Evolutionary conservation across 2,329 filamentous ascomycete genomes (phyloP).

Genomic region (Colletotrichum euphorbiae): DNA sequence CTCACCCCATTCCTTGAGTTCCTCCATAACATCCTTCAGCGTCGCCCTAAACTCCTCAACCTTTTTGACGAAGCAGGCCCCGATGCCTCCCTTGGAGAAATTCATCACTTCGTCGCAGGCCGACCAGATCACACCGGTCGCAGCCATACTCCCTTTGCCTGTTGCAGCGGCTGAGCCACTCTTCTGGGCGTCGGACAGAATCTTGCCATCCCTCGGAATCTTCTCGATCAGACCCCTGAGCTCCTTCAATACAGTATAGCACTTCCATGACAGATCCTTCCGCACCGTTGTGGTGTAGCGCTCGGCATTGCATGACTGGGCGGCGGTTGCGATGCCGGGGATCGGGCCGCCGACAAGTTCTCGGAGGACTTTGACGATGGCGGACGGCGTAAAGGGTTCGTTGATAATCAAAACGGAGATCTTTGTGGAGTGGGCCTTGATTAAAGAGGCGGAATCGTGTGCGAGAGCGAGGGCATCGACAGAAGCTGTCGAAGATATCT

Average conservation of each 20-base stretch:
- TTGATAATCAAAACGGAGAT: conserved; percentile 88
- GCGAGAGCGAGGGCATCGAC: conserved; percentile 75
- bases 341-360: conserved; percentile 80
- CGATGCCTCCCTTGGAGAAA: conserved; percentile 75
- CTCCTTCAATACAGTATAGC: conserved; percentile 71
- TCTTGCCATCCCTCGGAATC: conserved; percentile 70
- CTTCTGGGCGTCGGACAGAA: conserved; percentile 60
- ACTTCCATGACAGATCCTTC: conserved; percentile 70
- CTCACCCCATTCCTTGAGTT: conserved; percentile 89
- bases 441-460: conserved; percentile 76
- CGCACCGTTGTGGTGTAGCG: conserved; percentile 73
- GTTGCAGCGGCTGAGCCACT: conserved; percentile 50
- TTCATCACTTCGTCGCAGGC: conserved; percentile 79
- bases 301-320: conserved; percentile 71
- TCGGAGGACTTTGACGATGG: conserved; percentile 75
- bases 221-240: conserved; percentile 69
- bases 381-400: conserved; percentile 85
- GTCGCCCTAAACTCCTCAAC: conserved; percentile 80
- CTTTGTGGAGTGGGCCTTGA: conserved; percentile 88
- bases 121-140: conserved; percentile 85
- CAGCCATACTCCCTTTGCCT: conserved; percentile 66
- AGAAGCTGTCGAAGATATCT: conserved; percentile 41
- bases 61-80: conserved; percentile 76
- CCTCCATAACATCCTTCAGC: conserved; percentile 84
- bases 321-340: conserved; percentile 78